phyloP scores from a whole-genome alignment of 768 basidiomycete species.

The Trametes punicea region DNA sequence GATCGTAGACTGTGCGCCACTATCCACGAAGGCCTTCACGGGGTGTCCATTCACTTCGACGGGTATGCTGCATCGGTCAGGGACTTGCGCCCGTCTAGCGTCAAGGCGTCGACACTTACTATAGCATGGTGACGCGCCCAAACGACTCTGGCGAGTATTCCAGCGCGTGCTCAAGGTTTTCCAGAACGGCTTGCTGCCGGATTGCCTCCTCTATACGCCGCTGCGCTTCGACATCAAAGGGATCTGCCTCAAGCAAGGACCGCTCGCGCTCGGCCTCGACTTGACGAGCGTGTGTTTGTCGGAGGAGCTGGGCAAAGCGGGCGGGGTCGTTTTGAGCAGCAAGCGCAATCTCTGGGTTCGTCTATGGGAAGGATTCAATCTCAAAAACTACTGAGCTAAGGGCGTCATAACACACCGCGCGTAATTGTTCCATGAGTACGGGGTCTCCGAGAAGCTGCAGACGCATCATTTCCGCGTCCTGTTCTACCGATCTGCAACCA shows the following conservation, averaged over 20 bases:
- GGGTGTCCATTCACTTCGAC: slow-evolving; percentile 90
- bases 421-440: slow-evolving; percentile 68
- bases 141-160: slow-evolving; percentile 94
- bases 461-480: slow-evolving; percentile 89
- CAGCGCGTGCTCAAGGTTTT: slow-evolving; percentile 92
- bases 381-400: background rate
- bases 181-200: slow-evolving; percentile 80
- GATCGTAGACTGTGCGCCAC: slow-evolving; percentile 95
- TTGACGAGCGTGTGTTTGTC: slow-evolving; percentile 57
- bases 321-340: slow-evolving; percentile 67
- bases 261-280: slow-evolving; percentile 58
- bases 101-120: slow-evolving; percentile 52
- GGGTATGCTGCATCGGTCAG: slow-evolving; percentile 54
- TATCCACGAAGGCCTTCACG: slow-evolving; percentile 97
- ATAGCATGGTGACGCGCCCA: slow-evolving; percentile 94
- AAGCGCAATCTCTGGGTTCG: slow-evolving; percentile 75
- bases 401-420: slow-evolving; percentile 44
- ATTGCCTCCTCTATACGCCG: slow-evolving; percentile 92
- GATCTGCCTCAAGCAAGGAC: slow-evolving; percentile 74
- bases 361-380: slow-evolving; percentile 40
- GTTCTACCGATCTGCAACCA: slow-evolving; percentile 54
- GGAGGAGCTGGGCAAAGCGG: slow-evolving; percentile 72
- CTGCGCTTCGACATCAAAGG: slow-evolving; percentile 91
- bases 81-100: background rate
- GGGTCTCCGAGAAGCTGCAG: slow-evolving; percentile 86